These are phyloP conservation scores for Entophlyctis helioformis DNA, from an alignment of 192 early-diverging fungal species.

Conservation along the genomic window DNA sequence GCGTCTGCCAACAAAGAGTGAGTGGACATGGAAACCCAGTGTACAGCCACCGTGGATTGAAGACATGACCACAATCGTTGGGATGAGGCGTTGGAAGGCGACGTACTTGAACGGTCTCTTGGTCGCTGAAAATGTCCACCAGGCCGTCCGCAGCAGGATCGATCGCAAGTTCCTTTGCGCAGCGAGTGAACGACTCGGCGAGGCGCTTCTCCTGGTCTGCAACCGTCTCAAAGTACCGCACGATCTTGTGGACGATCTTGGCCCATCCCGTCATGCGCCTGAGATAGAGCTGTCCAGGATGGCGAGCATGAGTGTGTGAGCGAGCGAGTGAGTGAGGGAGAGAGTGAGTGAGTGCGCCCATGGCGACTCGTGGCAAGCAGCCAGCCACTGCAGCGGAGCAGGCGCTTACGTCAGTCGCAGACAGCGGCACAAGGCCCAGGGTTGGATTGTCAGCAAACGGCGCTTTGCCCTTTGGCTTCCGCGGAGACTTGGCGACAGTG, in stretches of 20 bases:
- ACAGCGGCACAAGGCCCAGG: slow-evolving; percentile 11
- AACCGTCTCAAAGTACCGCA: slow-evolving; percentile 20
- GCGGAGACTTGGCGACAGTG: no score
- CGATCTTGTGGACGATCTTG: slow-evolving; percentile 18
- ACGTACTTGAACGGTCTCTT: slow-evolving; percentile 20
- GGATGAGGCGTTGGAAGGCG: background rate
- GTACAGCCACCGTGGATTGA: no score
- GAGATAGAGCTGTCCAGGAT: slow-evolving; percentile 29
- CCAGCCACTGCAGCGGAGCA: no score
- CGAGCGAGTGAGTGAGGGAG: no score
- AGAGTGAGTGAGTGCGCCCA: no score
- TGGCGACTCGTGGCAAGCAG: no score
- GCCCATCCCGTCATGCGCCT: slow-evolving; percentile 27
- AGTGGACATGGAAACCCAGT: no score
- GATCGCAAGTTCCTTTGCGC: slow-evolving; percentile 15
- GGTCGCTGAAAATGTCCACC: slow-evolving; percentile 18
- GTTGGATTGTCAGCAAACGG: slow-evolving; percentile 26
- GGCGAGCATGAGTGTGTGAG: no score
- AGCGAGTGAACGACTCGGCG: slow-evolving; percentile 14
- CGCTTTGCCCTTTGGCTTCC: slow-evolving; percentile 11
- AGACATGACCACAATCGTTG: no score
- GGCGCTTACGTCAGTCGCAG: slow-evolving; percentile 11
- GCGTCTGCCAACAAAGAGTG: no score
- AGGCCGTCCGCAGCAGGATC: slow-evolving; percentile 5
- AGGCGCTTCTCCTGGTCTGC: slow-evolving; percentile 28